These are phyloP conservation scores for Neofusicoccum sp. DNA, from an alignment of 2,329 filamentous ascomycete genomes.

Conservation along the genomic window DNA sequence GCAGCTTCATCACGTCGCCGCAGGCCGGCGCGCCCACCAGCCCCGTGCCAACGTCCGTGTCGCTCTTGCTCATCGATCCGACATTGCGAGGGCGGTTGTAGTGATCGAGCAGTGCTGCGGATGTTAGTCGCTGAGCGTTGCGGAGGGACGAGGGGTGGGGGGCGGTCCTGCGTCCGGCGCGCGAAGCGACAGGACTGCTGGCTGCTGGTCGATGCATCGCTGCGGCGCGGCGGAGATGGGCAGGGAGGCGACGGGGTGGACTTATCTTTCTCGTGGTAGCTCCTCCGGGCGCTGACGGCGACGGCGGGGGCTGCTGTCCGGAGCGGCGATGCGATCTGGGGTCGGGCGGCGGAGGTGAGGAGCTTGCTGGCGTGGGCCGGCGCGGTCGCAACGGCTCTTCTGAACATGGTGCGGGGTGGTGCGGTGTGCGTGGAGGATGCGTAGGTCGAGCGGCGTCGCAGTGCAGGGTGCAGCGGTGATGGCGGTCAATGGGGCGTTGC, in stretches of 20 bases:
- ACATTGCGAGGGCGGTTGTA: slow-evolving; percentile 80
- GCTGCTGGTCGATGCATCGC: neutral
- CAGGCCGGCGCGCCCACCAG: slow-evolving; percentile 89
- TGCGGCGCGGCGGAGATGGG: neutral
- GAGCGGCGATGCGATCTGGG: slow-evolving; percentile 51
- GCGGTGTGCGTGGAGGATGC: slow-evolving; percentile 8
- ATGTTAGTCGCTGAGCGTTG: slow-evolving; percentile 38
- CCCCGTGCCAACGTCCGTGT: slow-evolving; percentile 83
- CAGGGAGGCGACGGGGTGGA: slow-evolving; percentile 28
- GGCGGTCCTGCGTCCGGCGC: neutral
- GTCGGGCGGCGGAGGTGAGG: slow-evolving; percentile 52
- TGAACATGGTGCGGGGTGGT: slow-evolving; percentile 54
- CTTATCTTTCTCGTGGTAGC: slow-evolving; percentile 69
- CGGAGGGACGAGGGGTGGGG: neutral
- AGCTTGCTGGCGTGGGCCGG: slow-evolving; percentile 57
- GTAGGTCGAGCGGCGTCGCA: slow-evolving; percentile 16
- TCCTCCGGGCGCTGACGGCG: slow-evolving; percentile 46
- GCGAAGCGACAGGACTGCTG: neutral
- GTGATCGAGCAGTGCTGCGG: slow-evolving; percentile 69
- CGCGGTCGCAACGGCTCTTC: slow-evolving; percentile 56
- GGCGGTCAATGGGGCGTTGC: slow-evolving; percentile 26
- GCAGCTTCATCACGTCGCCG: slow-evolving; percentile 91
- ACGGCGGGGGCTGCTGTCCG: slow-evolving; percentile 46
- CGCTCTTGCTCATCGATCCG: slow-evolving; percentile 76
- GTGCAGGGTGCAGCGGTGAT: slow-evolving; percentile 21